These are phyloP conservation scores for Backusella liffmaniae DNA, from an alignment of 192 early-diverging fungal species.

Conservation along the genomic window DNA sequence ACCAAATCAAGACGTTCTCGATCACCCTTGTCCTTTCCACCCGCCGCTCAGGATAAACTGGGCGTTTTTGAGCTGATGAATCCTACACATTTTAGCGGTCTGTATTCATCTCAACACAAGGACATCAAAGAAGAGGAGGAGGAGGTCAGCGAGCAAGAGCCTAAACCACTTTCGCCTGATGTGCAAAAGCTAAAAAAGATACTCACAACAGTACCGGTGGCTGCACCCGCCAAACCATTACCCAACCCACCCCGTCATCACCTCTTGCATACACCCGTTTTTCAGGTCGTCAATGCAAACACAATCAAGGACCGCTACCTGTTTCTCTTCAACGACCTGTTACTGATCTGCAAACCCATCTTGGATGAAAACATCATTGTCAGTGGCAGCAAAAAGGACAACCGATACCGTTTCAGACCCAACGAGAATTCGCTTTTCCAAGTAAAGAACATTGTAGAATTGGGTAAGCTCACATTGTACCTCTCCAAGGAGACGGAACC, in stretches of 20 bases:
- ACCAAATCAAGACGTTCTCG: background rate
- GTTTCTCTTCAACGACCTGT: conserved; percentile 63
- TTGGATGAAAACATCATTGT: conserved; percentile 46
- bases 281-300: conserved; percentile 63
- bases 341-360: conserved; percentile 66
- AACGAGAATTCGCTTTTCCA: conserved; percentile 51
- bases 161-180: background rate
- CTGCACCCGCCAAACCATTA: background rate
- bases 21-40: conserved; percentile 1
- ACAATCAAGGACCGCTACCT: conserved; percentile 69
- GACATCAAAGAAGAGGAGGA: background rate
- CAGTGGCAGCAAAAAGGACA: background rate
- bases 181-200: background rate
- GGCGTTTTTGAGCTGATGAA: background rate
- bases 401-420: conserved; percentile 28
- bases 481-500: conserved; percentile 37
- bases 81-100: background rate
- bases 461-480: conserved; percentile 45
- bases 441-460: conserved; percentile 52
- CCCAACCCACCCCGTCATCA: conserved; percentile 43
- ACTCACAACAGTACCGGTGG: background rate
- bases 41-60: background rate
- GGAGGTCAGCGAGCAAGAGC: background rate
- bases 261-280: conserved; percentile 56
- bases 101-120: background rate